Conservation (phyloP, 2,329 filamentous ascomycete genomes). For the Lecanosticta acicola region DNA sequence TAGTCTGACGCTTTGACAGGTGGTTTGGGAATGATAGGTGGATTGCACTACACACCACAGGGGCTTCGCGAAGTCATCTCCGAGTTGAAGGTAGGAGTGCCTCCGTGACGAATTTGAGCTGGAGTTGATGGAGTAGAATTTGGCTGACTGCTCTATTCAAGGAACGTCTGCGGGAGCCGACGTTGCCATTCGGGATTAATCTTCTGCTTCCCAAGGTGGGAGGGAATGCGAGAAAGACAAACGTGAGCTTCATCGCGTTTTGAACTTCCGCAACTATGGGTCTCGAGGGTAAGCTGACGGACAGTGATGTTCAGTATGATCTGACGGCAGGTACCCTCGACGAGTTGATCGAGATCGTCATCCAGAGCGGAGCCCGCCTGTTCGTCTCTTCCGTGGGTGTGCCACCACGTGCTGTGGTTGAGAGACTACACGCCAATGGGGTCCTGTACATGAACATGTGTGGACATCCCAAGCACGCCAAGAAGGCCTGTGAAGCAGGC, state of each 20-base stretch:
- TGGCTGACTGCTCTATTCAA: too few species aligned
- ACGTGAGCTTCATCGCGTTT: constrained; percentile 11
- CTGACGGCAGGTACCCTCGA: constrained; percentile 97
- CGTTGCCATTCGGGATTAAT: constrained; percentile 89
- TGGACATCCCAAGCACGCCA: constrained; percentile 95
- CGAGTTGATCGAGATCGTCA: constrained; percentile 82
- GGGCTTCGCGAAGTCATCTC: constrained; percentile 92
- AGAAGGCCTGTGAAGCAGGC: constrained; percentile 85
- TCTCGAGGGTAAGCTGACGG: background rate
- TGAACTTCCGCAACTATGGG: constrained; percentile 1
- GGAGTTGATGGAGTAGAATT: too few species aligned
- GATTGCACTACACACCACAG: constrained; percentile 87
- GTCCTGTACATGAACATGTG: constrained; percentile 99
- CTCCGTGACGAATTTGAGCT: constrained; percentile 54
- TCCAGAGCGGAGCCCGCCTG: constrained; percentile 78
- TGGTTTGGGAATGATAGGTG: constrained; percentile 89
- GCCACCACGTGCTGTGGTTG: constrained; percentile 77
- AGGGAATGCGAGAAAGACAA: constrained; percentile 82
- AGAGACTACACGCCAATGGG: constrained; percentile 77
- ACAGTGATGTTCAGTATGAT: constrained; percentile 55
- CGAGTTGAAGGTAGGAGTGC: constrained; percentile 81
- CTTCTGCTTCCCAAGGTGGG: constrained; percentile 88
- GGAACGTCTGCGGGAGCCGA: too few species aligned
- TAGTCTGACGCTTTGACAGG: too few species aligned
- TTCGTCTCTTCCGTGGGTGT: constrained; percentile 95